Percentiles rank a stretch among this genome's conserved stretches.
These are phyloP conservation scores for Misopates orontium DNA, from an alignment of 257 asterid genomes.

Conservation along the genomic window DNA sequence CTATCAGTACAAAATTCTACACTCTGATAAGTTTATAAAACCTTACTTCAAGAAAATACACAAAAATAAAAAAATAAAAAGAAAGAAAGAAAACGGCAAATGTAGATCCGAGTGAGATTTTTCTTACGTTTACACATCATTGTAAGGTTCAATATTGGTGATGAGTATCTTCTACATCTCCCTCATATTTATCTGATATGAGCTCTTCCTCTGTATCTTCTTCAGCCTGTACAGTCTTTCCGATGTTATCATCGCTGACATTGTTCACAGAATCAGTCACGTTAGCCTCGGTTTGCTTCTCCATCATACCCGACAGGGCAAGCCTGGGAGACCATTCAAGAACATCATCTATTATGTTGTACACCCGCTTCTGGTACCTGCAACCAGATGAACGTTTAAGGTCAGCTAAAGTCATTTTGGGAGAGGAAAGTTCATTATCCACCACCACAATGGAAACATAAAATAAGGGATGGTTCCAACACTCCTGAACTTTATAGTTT, in stretches of 20 bases:
- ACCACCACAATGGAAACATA: too few species aligned
- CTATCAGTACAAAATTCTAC: too few species aligned
- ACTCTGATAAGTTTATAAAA: too few species aligned
- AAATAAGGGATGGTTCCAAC: too few species aligned
- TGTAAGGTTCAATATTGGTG: conserved; percentile 29
- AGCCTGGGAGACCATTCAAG: conserved; percentile 95
- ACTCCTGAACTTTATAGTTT: too few species aligned
- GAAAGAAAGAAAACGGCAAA: too few species aligned
- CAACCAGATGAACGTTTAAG: too few species aligned
- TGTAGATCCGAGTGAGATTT: conserved; percentile 14
- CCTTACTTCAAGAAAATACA: too few species aligned
- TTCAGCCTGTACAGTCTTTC: conserved; percentile 30
- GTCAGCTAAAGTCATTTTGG: too few species aligned
- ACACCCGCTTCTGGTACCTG: conserved; percentile 97
- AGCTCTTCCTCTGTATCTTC: conserved; percentile 38
- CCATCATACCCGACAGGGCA: conserved; percentile 97
- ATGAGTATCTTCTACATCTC: conserved; percentile 37
- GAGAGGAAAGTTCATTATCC: too few species aligned
- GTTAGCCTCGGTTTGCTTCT: conserved; percentile 60
- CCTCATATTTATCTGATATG: conserved; percentile 32
- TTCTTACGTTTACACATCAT: conserved; percentile 31
- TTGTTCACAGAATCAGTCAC: conserved; percentile 50
- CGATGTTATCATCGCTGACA: conserved; percentile 42
- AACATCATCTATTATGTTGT: conserved; percentile 93
- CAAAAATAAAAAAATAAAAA: too few species aligned